phyloP scores from a whole-genome alignment of 2,329 filamentous ascomycete species.

The Mycocentrospora acerina region DNA sequence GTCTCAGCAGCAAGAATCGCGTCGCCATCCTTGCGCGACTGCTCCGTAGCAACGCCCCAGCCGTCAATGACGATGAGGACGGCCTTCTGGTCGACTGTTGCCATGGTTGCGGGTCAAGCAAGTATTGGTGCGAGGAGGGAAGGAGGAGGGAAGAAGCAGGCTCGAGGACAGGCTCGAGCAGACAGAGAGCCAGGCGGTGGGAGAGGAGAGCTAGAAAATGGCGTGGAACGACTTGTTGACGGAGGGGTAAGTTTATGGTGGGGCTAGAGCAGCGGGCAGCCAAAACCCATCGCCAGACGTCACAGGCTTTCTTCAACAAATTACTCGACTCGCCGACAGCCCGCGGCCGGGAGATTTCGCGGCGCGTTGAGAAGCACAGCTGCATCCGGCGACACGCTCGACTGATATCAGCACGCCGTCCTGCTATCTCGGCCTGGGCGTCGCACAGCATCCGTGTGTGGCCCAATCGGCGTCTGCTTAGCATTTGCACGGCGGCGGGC shows the following conservation, averaged over 20 bases:
- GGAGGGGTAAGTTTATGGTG: slow-evolving; percentile 29
- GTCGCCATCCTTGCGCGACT: slow-evolving; percentile 85
- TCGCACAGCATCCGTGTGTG: neutral
- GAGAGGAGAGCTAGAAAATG: slow-evolving; percentile 3
- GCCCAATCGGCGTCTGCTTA: no score
- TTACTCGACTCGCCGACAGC: slow-evolving; percentile 12
- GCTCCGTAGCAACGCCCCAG: slow-evolving; percentile 84
- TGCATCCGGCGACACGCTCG: slow-evolving; percentile 5
- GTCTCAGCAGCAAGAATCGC: slow-evolving; percentile 93
- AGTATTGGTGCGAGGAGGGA: neutral
- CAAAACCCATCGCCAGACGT: slow-evolving; percentile 24
- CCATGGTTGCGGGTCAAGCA: slow-evolving; percentile 54
- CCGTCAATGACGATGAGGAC: slow-evolving; percentile 95
- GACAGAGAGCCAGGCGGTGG: slow-evolving; percentile 1
- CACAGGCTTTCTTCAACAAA: slow-evolving; percentile 19
- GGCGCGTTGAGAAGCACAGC: slow-evolving; percentile 8
- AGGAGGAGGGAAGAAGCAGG: neutral
- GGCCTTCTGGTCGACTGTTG: slow-evolving; percentile 67
- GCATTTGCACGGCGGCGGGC: slow-evolving; percentile 15
- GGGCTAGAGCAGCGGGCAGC: slow-evolving; percentile 14
- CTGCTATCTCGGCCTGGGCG: neutral
- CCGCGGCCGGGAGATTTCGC: slow-evolving; percentile 27
- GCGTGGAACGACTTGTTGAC: slow-evolving; percentile 15
- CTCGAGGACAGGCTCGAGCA: slow-evolving; percentile 5
- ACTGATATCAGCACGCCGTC: slow-evolving; percentile 3